Base-by-base conservation (phyloP, 2,329 filamentous ascomycete species). In the Fusarium transvaalense region DNA sequence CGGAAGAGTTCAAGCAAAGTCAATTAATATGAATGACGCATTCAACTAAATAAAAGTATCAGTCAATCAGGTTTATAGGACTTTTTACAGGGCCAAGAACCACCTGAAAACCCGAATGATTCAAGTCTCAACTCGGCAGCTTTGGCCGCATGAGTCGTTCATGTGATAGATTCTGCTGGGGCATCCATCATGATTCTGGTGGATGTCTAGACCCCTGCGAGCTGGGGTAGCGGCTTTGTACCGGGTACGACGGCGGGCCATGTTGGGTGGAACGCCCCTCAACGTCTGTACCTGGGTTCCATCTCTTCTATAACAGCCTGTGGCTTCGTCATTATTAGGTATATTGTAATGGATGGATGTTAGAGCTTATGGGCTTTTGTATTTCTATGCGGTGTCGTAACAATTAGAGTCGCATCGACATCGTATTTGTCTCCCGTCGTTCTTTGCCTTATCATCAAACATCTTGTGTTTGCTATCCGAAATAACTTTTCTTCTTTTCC, bases 101-200 rank as follows among this genome's bases (percentile, higher is more conserved):
- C 29, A 25, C 25, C 14, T 31, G 25, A n/a, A 46, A 51, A 62
- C 34, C 50, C 43, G 62, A 66, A 56, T 27, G 56, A 56, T 46
- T 66, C 23, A 41, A 56, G 43, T 51, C 50, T 51, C 34, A 47
- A 67, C 46, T 58, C 63, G 63, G 63, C 35, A 54, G 66, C 56
- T 53, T 43, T 52, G 64, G 57, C 64, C 52, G 48, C 38, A 41
- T 52, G 65, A 61, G 38, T 47, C 57, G 59, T 68, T 48, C 65
- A 69, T 69, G 66, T 69, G 66, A 69, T 69, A 53, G 53, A 69
- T 69, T 67, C 57, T 54, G 66, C 56, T 63, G 66, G 66, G 66
- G 61, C 56, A 32, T 55, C 57, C 53, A 54, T 53, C 64, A 64
- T 69, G 64, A 60, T 68, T 43, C 64, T 47, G 62, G 48, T 17